A percentile compares a stretch with the other conserved stretches of the same genome.
phyloP scores from a whole-genome alignment of 2,329 filamentous ascomycete species.

The Aspergillus vadensis region DNA sequence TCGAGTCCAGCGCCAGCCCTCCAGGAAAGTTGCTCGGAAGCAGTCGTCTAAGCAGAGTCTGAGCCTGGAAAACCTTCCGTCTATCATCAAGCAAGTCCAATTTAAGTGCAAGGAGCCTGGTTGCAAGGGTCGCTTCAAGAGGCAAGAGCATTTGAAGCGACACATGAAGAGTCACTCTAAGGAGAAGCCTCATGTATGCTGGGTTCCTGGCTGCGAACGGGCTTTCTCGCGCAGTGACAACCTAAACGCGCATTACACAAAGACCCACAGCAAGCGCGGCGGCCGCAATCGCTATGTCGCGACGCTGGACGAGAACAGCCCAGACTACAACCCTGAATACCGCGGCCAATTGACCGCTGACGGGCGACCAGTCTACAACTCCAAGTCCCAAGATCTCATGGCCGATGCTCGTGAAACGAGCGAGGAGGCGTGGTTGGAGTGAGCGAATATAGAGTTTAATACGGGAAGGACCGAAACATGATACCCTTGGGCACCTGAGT shows the following conservation, averaged over 20 bases:
- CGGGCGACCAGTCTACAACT: conserved; percentile 44
- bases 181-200: conserved; percentile 47
- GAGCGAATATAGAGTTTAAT: conserved; percentile 15
- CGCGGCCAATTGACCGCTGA: conserved; percentile 46
- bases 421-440: conserved; percentile 39
- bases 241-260: conserved; percentile 49
- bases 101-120: conserved; percentile 47
- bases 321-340: conserved; percentile 48
- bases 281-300: conserved; percentile 50
- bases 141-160: conserved; percentile 53
- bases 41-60: conserved; percentile 39
- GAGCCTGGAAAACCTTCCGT: conserved; percentile 39
- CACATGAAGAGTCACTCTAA: conserved; percentile 53
- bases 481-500: conserved; percentile 33
- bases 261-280: conserved; percentile 50
- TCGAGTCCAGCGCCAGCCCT: conserved; percentile 34
- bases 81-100: conserved; percentile 45
- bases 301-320: conserved; percentile 46
- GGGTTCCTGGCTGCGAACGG: conserved; percentile 46
- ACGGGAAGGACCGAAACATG: conserved; percentile 30
- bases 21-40: conserved; percentile 34
- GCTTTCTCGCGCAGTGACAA: conserved; percentile 49
- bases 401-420: conserved; percentile 36
- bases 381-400: conserved; percentile 39
- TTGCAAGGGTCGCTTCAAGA: conserved; percentile 50